Evolutionary conservation across 495 filamentous ascomycete genomes (phyloP).

Genomic region (Recurvomyces mirabilis): DNA sequence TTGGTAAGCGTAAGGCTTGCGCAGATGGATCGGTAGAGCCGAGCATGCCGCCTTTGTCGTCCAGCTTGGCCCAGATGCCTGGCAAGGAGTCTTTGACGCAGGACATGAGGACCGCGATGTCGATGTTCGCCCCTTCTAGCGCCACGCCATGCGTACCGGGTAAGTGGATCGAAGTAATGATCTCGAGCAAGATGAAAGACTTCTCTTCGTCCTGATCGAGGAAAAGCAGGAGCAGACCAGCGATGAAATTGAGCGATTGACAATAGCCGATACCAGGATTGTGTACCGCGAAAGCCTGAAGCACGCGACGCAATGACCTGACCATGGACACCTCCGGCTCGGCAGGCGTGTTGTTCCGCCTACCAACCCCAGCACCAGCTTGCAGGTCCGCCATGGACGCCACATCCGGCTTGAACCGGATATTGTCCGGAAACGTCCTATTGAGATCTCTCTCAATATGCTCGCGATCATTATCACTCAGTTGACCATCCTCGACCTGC

Average conservation of each 20-base stretch:
- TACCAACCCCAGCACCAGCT: conserved; percentile 18
- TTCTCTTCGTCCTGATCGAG: conserved; percentile 69
- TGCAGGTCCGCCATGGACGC: conserved; percentile 18
- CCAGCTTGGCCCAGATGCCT: conserved; percentile 76
- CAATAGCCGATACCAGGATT: conserved; percentile 89
- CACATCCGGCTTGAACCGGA: conserved; percentile 71
- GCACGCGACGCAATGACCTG: conserved; percentile 65
- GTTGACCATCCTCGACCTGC: conserved; percentile 48
- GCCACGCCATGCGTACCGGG: conserved; percentile 88
- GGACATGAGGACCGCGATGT: conserved; percentile 87
- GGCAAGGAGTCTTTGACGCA: conserved; percentile 74
- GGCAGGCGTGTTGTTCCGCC: conserved; percentile 11
- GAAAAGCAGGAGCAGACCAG: conserved; percentile 90
- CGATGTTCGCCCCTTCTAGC: conserved; percentile 86
- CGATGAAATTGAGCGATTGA: conserved; percentile 92
- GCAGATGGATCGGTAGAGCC: conserved; percentile 31
- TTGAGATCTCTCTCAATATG: conserved; percentile 91
- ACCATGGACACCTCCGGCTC: conserved; percentile 66
- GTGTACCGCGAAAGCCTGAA: conserved; percentile 81
- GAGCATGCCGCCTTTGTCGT: conserved; percentile 50
- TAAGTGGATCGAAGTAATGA: conserved; percentile 77
- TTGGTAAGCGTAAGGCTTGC: conserved; percentile 53
- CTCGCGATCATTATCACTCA: conserved; percentile 65
- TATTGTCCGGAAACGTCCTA: conserved; percentile 91
- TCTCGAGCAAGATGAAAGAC: conserved; percentile 86